Percentiles rank a stretch among this genome's conserved stretches.
Conservation (phyloP, 148 eudicot species). For the Cornus controversa region DNA sequence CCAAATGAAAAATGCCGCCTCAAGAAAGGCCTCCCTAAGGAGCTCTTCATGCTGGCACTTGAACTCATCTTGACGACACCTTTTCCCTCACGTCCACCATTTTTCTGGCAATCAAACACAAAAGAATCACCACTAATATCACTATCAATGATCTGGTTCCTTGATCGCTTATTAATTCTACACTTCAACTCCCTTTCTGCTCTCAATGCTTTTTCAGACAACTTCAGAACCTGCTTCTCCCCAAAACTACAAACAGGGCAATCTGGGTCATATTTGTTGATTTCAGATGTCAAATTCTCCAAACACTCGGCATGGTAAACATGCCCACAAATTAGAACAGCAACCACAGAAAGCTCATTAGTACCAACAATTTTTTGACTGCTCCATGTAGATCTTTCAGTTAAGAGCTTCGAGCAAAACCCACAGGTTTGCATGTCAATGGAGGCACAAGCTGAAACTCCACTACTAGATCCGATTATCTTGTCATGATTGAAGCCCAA, state of each 20-base stretch:
- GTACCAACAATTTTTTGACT: conserved; percentile 57
- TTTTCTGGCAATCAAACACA: conserved; percentile 54
- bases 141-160: conserved; percentile 47
- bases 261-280: conserved; percentile 81
- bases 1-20: conserved; percentile 86
- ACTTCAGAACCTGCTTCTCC: conserved; percentile 65
- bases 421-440: conserved; percentile 70
- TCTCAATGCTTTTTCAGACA: conserved; percentile 67
- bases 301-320: conserved; percentile 93
- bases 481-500: conserved; percentile 52
- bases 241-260: conserved; percentile 96
- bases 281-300: conserved; percentile 79
- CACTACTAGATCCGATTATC: conserved; percentile 40
- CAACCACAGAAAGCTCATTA: conserved; percentile 71
- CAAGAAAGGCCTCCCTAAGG: conserved; percentile 67
- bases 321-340: conserved; percentile 88
- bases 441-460: conserved; percentile 38
- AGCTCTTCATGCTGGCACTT: conserved; percentile 68
- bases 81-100: conserved; percentile 38
- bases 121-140: conserved; percentile 34
- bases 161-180: conserved; percentile 53
- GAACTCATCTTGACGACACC: conserved; percentile 52
- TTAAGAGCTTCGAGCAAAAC: conserved; percentile 71
- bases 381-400: conserved; percentile 76
- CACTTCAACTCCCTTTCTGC: conserved; percentile 62